These are phyloP conservation scores for Sorghum bicolor DNA, from an alignment of 176 grass and related monocot species.

Conservation along the genomic window DNA sequence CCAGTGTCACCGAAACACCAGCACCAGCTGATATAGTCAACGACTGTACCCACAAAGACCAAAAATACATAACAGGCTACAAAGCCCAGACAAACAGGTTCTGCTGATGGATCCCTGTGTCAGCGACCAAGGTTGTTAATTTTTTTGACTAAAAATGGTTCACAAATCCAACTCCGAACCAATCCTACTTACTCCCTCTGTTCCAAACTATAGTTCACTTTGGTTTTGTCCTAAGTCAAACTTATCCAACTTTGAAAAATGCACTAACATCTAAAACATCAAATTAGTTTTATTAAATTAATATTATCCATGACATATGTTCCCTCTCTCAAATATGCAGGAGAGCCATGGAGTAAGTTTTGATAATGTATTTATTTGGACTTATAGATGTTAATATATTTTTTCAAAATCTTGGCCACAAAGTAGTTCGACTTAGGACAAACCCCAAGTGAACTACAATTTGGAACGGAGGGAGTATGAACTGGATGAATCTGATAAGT, in stretches of 20 bases:
- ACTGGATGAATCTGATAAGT: background rate
- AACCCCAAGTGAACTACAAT: background rate
- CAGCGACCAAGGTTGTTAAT: background rate
- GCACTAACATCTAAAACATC: background rate
- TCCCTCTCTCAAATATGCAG: background rate
- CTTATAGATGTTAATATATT: background rate
- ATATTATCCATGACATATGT: background rate
- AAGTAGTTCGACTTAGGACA: background rate
- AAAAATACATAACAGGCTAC: background rate
- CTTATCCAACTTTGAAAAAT: background rate
- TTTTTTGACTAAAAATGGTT: background rate
- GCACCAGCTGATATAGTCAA: background rate
- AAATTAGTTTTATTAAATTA: background rate
- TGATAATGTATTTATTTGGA: background rate
- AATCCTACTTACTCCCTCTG: background rate
- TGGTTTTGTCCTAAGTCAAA: background rate
- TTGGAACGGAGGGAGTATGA: background rate
- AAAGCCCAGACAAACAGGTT: background rate
- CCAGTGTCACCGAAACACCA: background rate
- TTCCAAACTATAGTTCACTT: background rate
- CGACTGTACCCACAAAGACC: background rate
- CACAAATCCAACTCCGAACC: background rate
- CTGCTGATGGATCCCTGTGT: background rate
- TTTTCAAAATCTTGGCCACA: background rate
- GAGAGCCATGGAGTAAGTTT: background rate